Evolutionary conservation across 2,329 filamentous ascomycete species (phyloP).

Genomic region (Colletotrichum higginsianum): DNA sequence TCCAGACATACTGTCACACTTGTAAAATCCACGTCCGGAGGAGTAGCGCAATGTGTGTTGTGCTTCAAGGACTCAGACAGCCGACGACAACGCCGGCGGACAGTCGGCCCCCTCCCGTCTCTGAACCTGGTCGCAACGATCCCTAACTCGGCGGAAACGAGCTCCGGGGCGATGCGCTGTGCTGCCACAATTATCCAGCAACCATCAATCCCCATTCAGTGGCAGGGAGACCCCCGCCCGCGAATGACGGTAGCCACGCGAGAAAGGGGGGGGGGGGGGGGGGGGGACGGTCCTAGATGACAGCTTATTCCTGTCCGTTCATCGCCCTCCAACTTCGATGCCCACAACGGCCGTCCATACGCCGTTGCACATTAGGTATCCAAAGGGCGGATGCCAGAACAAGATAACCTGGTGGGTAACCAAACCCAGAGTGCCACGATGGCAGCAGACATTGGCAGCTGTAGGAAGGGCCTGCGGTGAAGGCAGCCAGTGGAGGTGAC

Average conservation of each 20-base stretch:
- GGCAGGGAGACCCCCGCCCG: not conserved
- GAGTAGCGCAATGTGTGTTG: constrained; percentile 2
- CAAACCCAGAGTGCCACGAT: not conserved
- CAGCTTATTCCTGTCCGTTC: no score
- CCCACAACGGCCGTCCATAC: no score
- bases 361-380: not conserved
- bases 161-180: not conserved
- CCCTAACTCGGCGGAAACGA: not conserved
- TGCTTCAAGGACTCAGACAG: not conserved
- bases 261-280: not conserved
- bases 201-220: not conserved
- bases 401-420: constrained; percentile 9
- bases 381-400: not conserved
- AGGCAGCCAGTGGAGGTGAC: not conserved
- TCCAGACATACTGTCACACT: constrained; percentile 4
- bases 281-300: no score
- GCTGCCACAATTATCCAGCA: not conserved
- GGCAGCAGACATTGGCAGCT: constrained; percentile 5
- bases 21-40: not conserved
- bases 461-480: constrained; percentile 2
- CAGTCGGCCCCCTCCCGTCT: not conserved
- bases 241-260: not conserved
- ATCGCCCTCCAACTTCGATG: no score
- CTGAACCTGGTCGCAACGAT: not conserved
- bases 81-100: not conserved